Percentiles rank a stretch among this genome's conserved stretches.
Conservation (phyloP, 768 basidiomycete species). For the Xerocomus potaroensis region DNA sequence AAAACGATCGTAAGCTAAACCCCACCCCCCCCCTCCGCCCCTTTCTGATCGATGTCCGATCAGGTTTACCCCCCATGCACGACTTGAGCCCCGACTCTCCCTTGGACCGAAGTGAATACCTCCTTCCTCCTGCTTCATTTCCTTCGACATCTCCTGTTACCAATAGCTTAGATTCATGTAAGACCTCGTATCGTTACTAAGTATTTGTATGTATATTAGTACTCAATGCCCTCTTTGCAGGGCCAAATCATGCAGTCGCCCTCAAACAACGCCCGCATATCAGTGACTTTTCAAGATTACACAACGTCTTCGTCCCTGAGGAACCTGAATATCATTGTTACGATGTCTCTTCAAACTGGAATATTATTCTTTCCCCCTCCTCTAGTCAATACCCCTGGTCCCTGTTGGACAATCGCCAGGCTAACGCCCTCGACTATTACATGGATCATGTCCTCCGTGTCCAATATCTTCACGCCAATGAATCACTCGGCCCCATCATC, state of each 20-base stretch:
- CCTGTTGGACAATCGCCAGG: slow-evolving; percentile 16
- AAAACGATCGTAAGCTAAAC: slow-evolving; percentile 32
- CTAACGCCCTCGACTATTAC: slow-evolving; percentile 40
- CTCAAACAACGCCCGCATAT: slow-evolving; percentile 29
- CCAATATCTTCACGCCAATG: slow-evolving; percentile 68
- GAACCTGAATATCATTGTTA: slow-evolving; percentile 14
- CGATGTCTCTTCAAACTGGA: slow-evolving; percentile 22
- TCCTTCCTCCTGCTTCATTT: slow-evolving; percentile 27
- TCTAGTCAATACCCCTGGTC: slow-evolving; percentile 15
- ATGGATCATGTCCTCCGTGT: slow-evolving; percentile 57
- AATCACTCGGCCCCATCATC: slow-evolving; percentile 43
- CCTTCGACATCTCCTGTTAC: slow-evolving; percentile 36
- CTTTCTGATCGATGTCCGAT: neutral
- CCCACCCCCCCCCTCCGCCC: neutral
- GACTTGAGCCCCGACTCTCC: slow-evolving; percentile 31
- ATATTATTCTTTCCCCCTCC: slow-evolving; percentile 5
- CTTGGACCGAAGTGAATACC: slow-evolving; percentile 28
- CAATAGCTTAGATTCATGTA: slow-evolving; percentile 67
- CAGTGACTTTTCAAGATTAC: slow-evolving; percentile 25
- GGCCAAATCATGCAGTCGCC: slow-evolving; percentile 29
- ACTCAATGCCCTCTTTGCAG: slow-evolving; percentile 61
- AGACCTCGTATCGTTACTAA: slow-evolving; percentile 69
- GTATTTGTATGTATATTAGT: slow-evolving; percentile 61
- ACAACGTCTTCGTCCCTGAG: slow-evolving; percentile 8
- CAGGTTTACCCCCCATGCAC: slow-evolving; percentile 30